These are phyloP conservation scores for Podospora bellae-mahoneyi DNA, from an alignment of 495 filamentous ascomycete species.

Conservation along the genomic window DNA sequence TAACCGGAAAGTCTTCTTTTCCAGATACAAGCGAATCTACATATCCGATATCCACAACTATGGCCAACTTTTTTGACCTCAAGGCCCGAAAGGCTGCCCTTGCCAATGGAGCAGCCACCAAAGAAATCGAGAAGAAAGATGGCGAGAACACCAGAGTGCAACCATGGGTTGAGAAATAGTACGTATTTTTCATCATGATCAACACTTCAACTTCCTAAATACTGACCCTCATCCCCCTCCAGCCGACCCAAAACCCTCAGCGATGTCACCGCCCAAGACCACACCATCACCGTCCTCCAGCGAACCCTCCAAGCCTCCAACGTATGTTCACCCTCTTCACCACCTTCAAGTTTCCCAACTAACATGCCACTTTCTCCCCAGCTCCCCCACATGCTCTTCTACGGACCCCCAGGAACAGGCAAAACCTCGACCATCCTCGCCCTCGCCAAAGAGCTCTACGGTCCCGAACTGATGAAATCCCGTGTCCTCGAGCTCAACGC, in stretches of 20 bases:
- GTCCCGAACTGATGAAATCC: conserved; percentile 86
- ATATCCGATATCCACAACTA: conserved; percentile 23
- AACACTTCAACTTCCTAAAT: not conserved
- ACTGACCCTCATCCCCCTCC: conserved; percentile 21
- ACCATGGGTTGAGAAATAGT: conserved; percentile 99
- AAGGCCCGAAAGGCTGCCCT: conserved; percentile 86
- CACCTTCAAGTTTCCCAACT: not conserved
- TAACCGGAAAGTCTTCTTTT: not conserved
- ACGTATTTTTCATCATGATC: conserved; percentile 31
- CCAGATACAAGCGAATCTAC: not conserved
- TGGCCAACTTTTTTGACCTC: conserved; percentile 90
- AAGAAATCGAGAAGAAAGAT: conserved; percentile 44
- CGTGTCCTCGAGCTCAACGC: conserved; percentile 98
- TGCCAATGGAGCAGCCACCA: conserved; percentile 52
- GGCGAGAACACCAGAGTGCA: conserved; percentile 67
- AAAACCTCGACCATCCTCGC: conserved; percentile 98
- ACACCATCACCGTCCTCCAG: conserved; percentile 88
- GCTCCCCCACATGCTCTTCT: conserved; percentile 99
- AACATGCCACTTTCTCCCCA: conserved; percentile 31
- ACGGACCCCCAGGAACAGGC: conserved; percentile 93
- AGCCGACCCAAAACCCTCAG: conserved; percentile 90
- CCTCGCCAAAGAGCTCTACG: conserved; percentile 95
- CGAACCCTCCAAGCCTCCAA: conserved; percentile 93
- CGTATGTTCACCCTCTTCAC: conserved; percentile 42
- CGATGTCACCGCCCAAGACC: conserved; percentile 97